Percentiles rank a stretch among this genome's conserved stretches.
phyloP scores from a whole-genome alignment of 768 basidiomycete species.

The Russula abietina region DNA sequence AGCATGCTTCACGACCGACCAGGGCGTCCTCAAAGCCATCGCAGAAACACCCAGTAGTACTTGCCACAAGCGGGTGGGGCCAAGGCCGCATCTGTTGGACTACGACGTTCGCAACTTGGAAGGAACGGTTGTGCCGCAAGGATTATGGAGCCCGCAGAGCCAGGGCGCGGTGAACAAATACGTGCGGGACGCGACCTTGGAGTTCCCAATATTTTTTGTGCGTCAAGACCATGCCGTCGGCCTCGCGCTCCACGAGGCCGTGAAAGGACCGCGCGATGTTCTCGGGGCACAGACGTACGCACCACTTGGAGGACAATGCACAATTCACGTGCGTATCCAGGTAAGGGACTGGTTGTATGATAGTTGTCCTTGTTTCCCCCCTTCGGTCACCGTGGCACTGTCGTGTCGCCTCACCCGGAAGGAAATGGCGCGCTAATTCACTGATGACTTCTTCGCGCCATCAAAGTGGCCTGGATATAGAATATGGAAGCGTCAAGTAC shows the following conservation, averaged over 20 bases:
- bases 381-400: not conserved
- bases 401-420: not conserved
- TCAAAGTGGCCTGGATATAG: not conserved
- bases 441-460: not conserved
- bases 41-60: too few relatives aligned
- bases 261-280: not conserved
- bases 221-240: not conserved
- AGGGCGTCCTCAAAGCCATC: not conserved
- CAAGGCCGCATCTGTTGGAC: not conserved
- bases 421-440: not conserved
- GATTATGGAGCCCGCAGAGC: not conserved
- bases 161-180: not conserved
- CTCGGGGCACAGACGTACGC: not conserved
- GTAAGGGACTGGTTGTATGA: not conserved
- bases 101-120: not conserved
- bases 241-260: not conserved
- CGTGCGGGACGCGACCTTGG: not conserved
- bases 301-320: not conserved
- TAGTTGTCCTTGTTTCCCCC: not conserved
- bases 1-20: constrained; percentile 2
- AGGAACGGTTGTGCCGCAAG: not conserved
- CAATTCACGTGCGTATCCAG: not conserved
- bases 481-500: not conserved
- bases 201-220: constrained; percentile 2
- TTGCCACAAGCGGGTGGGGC: too few relatives aligned